Conservation (phyloP, 192 early-diverging fungal genomes). For the Linnemannia exigua region DNA sequence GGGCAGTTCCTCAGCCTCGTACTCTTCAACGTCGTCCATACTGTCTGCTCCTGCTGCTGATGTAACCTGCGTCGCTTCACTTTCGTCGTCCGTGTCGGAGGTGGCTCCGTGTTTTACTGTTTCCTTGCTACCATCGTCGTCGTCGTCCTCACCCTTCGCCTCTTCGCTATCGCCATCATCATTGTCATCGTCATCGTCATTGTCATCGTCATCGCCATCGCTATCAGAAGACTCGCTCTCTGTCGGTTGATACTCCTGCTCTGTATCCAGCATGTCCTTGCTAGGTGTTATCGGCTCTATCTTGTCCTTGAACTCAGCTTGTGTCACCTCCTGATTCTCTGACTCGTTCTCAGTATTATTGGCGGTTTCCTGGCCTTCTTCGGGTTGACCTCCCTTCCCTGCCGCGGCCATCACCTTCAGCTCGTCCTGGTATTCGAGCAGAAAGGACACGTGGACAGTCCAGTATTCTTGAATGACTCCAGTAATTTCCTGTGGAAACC, state of each 20-base stretch:
- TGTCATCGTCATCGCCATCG: not conserved
- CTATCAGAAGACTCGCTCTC: conserved; percentile 15
- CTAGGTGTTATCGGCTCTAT: not conserved
- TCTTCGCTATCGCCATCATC: not conserved
- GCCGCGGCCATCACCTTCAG: not conserved
- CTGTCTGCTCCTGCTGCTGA: not conserved
- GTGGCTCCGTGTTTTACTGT: not conserved
- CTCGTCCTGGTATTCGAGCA: conserved; percentile 6
- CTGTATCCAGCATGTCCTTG: conserved; percentile 17
- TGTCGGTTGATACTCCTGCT: conserved; percentile 24
- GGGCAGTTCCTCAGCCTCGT: not conserved
- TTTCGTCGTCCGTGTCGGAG: not conserved
- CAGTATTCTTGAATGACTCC: conserved; percentile 39
- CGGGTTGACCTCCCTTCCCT: not conserved
- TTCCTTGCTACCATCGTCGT: not conserved
- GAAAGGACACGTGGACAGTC: conserved; percentile 14
- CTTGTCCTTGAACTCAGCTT: conserved; percentile 27
- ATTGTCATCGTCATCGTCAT: not conserved
- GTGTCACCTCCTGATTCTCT: not conserved
- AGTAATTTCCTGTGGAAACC: conserved; percentile 34
- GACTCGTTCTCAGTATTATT: not conserved
- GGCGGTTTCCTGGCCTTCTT: not conserved
- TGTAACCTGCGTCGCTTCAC: not conserved
- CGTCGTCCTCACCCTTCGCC: not conserved
- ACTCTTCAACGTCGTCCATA: not conserved